Evolutionary conservation across 2,329 filamentous ascomycete genomes (phyloP), one percentile per base, ranked within the genome.

Genomic region (Mariannaea sp.): DNA sequence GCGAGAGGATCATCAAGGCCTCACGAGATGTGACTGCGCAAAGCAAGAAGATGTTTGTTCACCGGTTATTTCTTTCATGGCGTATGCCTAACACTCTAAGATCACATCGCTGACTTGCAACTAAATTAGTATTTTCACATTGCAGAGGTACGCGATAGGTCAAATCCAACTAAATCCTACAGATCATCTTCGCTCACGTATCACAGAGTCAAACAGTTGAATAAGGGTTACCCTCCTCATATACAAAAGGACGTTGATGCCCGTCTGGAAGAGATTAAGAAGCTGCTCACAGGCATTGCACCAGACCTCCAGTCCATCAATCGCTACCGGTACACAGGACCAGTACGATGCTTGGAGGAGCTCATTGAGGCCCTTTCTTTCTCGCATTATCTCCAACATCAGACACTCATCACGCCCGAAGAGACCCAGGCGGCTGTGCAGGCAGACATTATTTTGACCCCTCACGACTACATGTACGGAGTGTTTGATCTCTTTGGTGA

Each of bases 401-500:
- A 96, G 68, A 81, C 76, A 0, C 79, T 97, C 41, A 86, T 97
- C 61, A 82, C 85, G 0, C 83, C 82, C 8, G 78, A 83, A 0
- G 82, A 90, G 49, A 80, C 88, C 0, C 71, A 77, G 24, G 73
- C 66, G 0, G 72, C 75, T 2, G 70, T 86, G 7, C 77, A 76
- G 0, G 57, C 74, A 0, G 79, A 78, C 1, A 80, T 97, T 2
- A 65, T 78, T 1, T 77, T 97, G 16, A 90, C 89, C 1, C 80
- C 86, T 20, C 85, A 93, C 49, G 94, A 99, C 72, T 97, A 96
- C 69, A 75, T 96, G 53, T 87, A 94, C 58, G 94, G 93, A 7
- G 75, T 99, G 2, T 97, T 96, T 67, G 94, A 99, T 71, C 82
- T 97, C 62, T 92, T 92, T 1, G 94, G 94, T 32, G 94, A 99